Evolutionary conservation across 106 monocot genomes (phyloP).

Genomic region (Dioscorea dumetorum): DNA sequence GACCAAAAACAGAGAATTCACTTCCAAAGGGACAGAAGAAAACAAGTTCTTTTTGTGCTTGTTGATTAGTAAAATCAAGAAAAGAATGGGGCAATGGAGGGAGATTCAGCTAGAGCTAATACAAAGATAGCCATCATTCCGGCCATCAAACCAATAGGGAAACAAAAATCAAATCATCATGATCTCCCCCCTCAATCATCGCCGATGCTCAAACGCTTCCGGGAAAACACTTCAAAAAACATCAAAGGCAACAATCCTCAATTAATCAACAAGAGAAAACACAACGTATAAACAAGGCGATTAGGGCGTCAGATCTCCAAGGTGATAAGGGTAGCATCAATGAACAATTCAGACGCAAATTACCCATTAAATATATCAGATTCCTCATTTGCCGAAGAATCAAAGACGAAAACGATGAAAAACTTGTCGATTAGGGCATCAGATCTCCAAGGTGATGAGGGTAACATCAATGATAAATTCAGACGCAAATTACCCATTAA

Average conservation of each 20-base stretch:
- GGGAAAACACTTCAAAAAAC: too few species aligned
- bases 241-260: too few species aligned
- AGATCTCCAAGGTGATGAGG: too few species aligned
- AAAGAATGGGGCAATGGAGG: too few species aligned
- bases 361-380: background rate
- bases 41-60: too few species aligned
- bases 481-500: too few species aligned
- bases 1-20: too few species aligned
- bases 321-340: constrained; percentile 11
- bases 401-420: too few species aligned
- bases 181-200: background rate
- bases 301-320: constrained; percentile 11
- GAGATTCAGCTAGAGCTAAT: constrained; percentile 12
- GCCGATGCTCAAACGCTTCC: background rate
- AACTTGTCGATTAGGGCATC: too few species aligned
- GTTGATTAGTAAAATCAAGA: too few species aligned
- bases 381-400: constrained; percentile 1
- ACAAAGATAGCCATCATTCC: constrained; percentile 8
- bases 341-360: constrained; percentile 7
- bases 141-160: constrained; percentile 16
- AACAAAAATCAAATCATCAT: constrained; percentile 4
- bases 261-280: background rate
- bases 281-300: background rate
- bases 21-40: too few species aligned
- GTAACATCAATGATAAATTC: too few species aligned